Evolutionary conservation across 2,329 filamentous ascomycete genomes (phyloP).

Genomic region (Ophiognomonia clavigignenti-juglandacearum): DNA sequence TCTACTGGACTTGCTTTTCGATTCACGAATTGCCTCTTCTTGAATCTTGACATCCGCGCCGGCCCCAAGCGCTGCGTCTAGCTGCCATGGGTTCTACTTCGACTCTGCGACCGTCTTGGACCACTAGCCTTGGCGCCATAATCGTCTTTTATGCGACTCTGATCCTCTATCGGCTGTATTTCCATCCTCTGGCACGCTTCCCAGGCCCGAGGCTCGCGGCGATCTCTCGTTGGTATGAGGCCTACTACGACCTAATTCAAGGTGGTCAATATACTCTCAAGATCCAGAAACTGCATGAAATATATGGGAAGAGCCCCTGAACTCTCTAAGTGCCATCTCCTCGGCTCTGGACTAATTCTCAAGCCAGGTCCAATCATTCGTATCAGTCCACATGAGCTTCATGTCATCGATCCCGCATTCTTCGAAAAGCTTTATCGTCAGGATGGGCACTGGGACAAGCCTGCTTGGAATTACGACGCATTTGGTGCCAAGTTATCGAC

Average conservation of each 20-base stretch:
- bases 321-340: not conserved
- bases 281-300: constrained; percentile 34
- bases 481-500: constrained; percentile 3
- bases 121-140: not conserved
- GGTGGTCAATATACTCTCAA: constrained; percentile 38
- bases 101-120: not conserved
- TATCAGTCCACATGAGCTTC: constrained; percentile 6
- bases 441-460: constrained; percentile 12
- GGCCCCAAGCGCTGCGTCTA: too few relatives aligned
- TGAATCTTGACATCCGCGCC: not conserved
- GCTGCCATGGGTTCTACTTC: not conserved
- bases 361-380: constrained; percentile 1
- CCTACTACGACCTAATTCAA: constrained; percentile 39
- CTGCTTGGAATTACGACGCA: constrained; percentile 12
- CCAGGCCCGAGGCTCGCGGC: constrained; percentile 36
- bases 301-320: constrained; percentile 28
- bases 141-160: not conserved
- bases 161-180: constrained; percentile 23
- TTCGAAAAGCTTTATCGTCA: constrained; percentile 16
- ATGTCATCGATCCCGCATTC: constrained; percentile 6
- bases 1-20: not conserved
- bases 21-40: not conserved
- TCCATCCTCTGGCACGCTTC: constrained; percentile 33
- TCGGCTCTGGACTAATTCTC: not conserved
- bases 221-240: constrained; percentile 34